Evolutionary conservation across 495 filamentous ascomycete genomes (phyloP).

Genomic region (Trichoderma gamsii): DNA sequence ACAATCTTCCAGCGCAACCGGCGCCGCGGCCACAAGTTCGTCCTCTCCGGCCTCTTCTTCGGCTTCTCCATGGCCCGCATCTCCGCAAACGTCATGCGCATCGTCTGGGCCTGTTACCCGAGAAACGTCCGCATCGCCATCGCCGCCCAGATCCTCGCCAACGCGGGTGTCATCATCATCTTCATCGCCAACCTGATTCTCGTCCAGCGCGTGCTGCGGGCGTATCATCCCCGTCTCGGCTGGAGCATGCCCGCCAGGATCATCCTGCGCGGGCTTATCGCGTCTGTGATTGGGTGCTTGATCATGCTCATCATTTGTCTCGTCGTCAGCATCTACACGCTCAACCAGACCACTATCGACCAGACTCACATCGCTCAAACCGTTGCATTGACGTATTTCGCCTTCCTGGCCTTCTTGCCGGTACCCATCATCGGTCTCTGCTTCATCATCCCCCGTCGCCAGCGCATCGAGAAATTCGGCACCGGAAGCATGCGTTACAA

Average conservation of each 20-base stretch:
- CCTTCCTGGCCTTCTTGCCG: conserved; percentile 69
- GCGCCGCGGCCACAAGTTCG: conserved; percentile 57
- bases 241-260: conserved; percentile 50
- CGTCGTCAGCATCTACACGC: conserved; percentile 65
- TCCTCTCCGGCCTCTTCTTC: conserved; percentile 61
- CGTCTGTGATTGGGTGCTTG: conserved; percentile 54
- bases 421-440: conserved; percentile 54
- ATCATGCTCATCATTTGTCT: conserved; percentile 63
- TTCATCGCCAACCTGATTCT: conserved; percentile 78
- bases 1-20: conserved; percentile 57
- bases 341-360: conserved; percentile 39
- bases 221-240: conserved; percentile 63
- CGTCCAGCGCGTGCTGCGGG: conserved; percentile 68
- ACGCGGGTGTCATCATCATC: conserved; percentile 70
- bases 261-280: conserved; percentile 53
- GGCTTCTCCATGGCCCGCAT: conserved; percentile 75
- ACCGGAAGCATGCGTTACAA: conserved; percentile 60
- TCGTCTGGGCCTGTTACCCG: conserved; percentile 46
- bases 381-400: conserved; percentile 59
- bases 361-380: conserved; percentile 60
- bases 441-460: conserved; percentile 43
- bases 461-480: conserved; percentile 63
- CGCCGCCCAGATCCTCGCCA: conserved; percentile 66
- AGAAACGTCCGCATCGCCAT: conserved; percentile 53
- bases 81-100: conserved; percentile 58